These are phyloP conservation scores for Ilyonectria sp. DNA, from an alignment of 2,329 filamentous ascomycete species.

Conservation along the genomic window DNA sequence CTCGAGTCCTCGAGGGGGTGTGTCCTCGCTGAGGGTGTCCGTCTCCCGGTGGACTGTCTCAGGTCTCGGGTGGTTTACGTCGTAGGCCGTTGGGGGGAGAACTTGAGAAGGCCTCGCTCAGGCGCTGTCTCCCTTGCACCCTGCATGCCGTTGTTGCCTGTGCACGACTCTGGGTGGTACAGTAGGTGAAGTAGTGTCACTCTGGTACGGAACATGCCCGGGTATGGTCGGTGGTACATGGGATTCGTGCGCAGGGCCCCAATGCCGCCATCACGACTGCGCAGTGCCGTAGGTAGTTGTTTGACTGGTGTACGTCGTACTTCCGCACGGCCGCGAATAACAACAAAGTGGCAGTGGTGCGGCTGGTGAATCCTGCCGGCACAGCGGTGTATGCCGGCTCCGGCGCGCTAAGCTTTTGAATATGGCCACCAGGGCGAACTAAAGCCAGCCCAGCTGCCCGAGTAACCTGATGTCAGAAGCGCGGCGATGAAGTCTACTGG, in stretches of 20 bases:
- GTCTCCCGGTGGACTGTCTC: slow-evolving; percentile 1
- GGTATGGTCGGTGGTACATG: not conserved
- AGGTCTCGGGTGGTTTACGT: not conserved
- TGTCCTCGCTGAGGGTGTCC: not conserved
- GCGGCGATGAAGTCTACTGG: slow-evolving; percentile 2
- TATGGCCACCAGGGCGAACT: slow-evolving; percentile 3
- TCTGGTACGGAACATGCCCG: not conserved
- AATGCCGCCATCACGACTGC: slow-evolving; percentile 2
- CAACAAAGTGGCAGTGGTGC: too few species aligned
- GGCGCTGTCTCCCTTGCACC: not conserved
- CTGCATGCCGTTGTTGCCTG: slow-evolving; percentile 1
- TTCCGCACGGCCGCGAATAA: not conserved
- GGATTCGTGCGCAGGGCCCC: not conserved
- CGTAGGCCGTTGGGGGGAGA: not conserved
- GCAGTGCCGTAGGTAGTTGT: not conserved
- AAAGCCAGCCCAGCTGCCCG: slow-evolving; percentile 8
- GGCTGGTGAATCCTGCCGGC: not conserved
- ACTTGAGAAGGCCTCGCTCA: not conserved
- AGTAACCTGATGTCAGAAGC: slow-evolving; percentile 18
- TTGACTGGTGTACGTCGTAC: not conserved
- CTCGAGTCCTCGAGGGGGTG: not conserved
- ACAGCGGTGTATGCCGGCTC: not conserved
- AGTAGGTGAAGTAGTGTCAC: not conserved
- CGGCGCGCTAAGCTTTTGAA: slow-evolving; percentile 3
- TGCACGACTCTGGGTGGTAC: not conserved